Conservation (phyloP, 2,329 filamentous ascomycete species). For the Fusarium heterosporum region DNA sequence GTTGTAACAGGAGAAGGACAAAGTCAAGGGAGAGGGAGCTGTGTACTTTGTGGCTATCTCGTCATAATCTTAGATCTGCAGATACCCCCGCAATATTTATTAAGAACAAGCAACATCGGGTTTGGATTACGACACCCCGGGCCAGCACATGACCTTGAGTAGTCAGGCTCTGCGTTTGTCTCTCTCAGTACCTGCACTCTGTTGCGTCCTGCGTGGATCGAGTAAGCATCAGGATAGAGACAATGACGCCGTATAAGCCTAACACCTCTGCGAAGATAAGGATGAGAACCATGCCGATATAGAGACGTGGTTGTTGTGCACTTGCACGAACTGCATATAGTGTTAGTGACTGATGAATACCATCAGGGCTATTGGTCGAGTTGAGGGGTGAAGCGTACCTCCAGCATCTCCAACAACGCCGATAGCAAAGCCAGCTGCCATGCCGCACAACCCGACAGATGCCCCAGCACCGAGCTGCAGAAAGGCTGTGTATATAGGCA, state of each 20-base stretch:
- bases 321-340: conserved; percentile 55
- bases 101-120: conserved; percentile 23
- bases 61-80: conserved; percentile 46
- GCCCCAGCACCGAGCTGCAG: conserved; percentile 59
- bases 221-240: conserved; percentile 62
- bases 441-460: conserved; percentile 58
- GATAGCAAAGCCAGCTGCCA: conserved; percentile 60
- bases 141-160: not conserved
- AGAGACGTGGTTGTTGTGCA: conserved; percentile 60
- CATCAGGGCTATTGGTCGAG: not conserved
- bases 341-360: conserved; percentile 5
- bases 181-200: conserved; percentile 51
- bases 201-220: conserved; percentile 55
- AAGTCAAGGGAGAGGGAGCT: conserved; percentile 26
- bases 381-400: conserved; percentile 42
- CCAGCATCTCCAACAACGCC: conserved; percentile 61
- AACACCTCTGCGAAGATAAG: conserved; percentile 62
- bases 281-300: conserved; percentile 61
- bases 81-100: conserved; percentile 43
- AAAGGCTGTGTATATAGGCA: conserved; percentile 58
- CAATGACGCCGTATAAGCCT: conserved; percentile 60
- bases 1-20: conserved; percentile 56
- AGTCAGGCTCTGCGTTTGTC: not conserved
- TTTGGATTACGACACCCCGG: not conserved
- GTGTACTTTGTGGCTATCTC: conserved; percentile 30